A percentile compares a stretch with the other conserved stretches of the same genome.
These are phyloP conservation scores for Cryptococcus hybrid DNA, from an alignment of 1,284 basidiomycete genomes.

Conservation along the genomic window DNA sequence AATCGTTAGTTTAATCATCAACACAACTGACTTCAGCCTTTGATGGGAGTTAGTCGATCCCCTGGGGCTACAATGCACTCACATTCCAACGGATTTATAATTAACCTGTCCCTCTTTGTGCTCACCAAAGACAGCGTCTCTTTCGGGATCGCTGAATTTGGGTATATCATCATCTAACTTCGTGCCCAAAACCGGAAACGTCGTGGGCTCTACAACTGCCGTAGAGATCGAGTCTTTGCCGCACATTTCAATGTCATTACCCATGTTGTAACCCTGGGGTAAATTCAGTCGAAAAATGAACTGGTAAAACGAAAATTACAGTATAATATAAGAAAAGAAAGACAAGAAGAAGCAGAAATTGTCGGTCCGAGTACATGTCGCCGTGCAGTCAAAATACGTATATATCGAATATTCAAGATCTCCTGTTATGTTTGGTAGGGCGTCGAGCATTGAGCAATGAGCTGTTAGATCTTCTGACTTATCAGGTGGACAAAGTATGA, in stretches of 20 bases:
- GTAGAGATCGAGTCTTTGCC: not conserved
- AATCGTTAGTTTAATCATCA: slow-evolving; percentile 39
- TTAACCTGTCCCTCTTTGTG: slow-evolving; percentile 31
- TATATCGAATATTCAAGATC: no score
- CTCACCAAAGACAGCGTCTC: slow-evolving; percentile 35
- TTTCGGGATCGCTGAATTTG: slow-evolving; percentile 14
- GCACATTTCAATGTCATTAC: not conserved
- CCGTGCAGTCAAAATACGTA: no score
- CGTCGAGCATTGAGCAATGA: no score
- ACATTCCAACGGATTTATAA: slow-evolving; percentile 40
- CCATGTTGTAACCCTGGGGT: not conserved
- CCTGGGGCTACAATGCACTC: slow-evolving; percentile 4
- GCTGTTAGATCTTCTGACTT: no score
- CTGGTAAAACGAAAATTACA: no score
- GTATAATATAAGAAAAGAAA: no score
- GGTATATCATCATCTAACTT: slow-evolving; percentile 1
- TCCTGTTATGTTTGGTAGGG: no score
- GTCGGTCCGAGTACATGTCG: no score
- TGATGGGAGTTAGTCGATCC: not conserved
- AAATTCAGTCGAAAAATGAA: no score
- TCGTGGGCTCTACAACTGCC: not conserved
- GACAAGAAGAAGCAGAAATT: no score
- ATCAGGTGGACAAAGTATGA: no score
- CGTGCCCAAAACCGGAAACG: not conserved
- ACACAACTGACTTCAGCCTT: slow-evolving; percentile 33